These are phyloP conservation scores for Chaetomium fimeti DNA, from an alignment of 495 filamentous ascomycete genomes.

Conservation along the genomic window DNA sequence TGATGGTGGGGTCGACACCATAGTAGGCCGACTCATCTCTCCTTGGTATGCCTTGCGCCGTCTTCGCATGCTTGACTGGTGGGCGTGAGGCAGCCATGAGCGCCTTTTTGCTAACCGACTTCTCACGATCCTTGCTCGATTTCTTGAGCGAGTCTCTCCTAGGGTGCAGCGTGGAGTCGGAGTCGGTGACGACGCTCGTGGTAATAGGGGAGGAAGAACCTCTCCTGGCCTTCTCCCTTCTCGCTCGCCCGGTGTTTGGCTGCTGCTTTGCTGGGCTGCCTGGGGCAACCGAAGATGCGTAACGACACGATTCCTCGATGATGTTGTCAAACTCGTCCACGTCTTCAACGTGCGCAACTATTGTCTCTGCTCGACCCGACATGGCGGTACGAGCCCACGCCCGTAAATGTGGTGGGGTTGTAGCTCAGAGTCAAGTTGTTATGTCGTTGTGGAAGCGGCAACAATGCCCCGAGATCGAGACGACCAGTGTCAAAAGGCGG, in stretches of 20 bases:
- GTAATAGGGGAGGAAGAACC: conserved; percentile 38
- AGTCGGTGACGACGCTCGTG: conserved; percentile 41
- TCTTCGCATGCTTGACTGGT: conserved; percentile 35
- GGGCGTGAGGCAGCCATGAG: conserved; percentile 34
- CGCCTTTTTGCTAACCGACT: conserved; percentile 31
- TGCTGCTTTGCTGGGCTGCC: conserved; percentile 46
- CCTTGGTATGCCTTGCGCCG: conserved; percentile 25
- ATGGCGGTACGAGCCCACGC: conserved; percentile 34
- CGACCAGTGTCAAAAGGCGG: conserved; percentile 26
- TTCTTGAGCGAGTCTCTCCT: conserved; percentile 32
- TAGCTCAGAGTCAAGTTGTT: conserved; percentile 10
- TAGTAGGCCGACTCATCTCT: conserved; percentile 44
- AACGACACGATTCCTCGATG: conserved; percentile 42
- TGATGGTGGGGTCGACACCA: conserved; percentile 38
- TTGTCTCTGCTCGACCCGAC: conserved; percentile 29
- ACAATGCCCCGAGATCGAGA: conserved; percentile 34
- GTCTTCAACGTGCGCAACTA: conserved; percentile 50
- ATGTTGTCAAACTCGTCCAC: conserved; percentile 45
- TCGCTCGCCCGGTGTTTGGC: conserved; percentile 46
- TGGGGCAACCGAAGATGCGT: conserved; percentile 39
- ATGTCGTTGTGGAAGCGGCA: conserved; percentile 29
- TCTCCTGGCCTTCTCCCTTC: conserved; percentile 38
- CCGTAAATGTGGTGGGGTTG: conserved; percentile 20
- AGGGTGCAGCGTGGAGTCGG: conserved; percentile 45
- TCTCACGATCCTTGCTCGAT: conserved; percentile 37